Evolutionary conservation across 140 eudicot genomes (phyloP), one percentile per base, ranked within the genome.

Genomic region (Senecio squalidus): DNA sequence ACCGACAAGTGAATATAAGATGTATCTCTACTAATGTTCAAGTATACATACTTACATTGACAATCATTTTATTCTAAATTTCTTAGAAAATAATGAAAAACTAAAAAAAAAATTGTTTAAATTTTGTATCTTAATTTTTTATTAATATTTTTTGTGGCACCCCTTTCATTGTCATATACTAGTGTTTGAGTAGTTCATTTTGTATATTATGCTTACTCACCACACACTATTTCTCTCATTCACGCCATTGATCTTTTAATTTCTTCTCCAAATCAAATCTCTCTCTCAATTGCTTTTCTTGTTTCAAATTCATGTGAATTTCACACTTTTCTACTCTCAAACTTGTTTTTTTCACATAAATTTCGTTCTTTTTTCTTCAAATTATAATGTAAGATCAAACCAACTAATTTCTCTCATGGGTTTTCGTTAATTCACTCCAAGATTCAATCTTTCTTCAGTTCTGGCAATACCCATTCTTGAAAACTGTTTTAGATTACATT

Each of bases 151-250:
- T 11, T 39, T n/a, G 13, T 40, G 20, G 13, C 15, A 40, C 15
- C 18, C 6, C 47, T 20, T 4, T 40, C 47, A n/a, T 40, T 17
- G 8, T 40, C 47, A 40, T n/a, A 20, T 40, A 40, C 47, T 13
- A n/a, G 15, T 20, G 0, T 40, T n/a, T n/a, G 47, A 13, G 20
- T 40, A n/a, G 47, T 40, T 40, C 15, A 40, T 40, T 47, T 16
- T 23, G 18, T 47, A 59, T 49, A 66, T 65, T 66, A 78, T 58
- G 79, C 76, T 36, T 79, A 69, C 83, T 83, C 91, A 83, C 78
- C 81, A 30, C 83, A 72, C 86, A 83, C 90, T 60, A 78, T 64
- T 34, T 71, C 66, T 60, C 77, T 75, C 69, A 6, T 64, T 71
- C 89, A 78, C 74, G 75, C 79, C 67, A 70, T 44, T n/a, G 61